Evolutionary conservation across 225 moss, liverwort and hornwort species (phyloP), one percentile per base, ranked within the genome.

Genomic region (Climacium dendroides): DNA sequence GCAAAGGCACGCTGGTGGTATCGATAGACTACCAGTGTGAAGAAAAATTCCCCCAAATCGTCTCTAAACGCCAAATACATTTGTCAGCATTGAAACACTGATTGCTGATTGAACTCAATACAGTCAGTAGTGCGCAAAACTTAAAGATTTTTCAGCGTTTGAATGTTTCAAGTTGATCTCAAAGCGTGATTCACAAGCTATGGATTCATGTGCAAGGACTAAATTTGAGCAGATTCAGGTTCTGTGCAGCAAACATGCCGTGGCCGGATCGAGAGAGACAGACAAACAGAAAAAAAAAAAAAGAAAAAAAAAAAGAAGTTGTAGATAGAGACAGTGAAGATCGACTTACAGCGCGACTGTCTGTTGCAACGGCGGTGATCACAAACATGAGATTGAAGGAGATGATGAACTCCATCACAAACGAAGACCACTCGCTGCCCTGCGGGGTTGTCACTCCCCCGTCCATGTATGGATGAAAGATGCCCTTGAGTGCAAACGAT

Each of bases 311-410:
- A 25, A n/a, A n/a, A n/a, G n/a, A n/a, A n/a, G n/a, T 63, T 34
- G 58, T 13, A 23, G 26, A 13, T 35, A 14, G 17, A 6, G 45
- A 45, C 45, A 50, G 34, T 28, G 48, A 26, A 7, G n/a, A 80
- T 87, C 41, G 35, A n/a, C 67, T 90, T 82, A 93, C 93, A 28
- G 91, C 93, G 50, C 91, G 91, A 61, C 89, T 84, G 89, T 93
- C 91, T 2, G 90, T 93, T 37, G 93, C 93, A 26, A 93, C 93
- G 23, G 93, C 90, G 3, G 87, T 90, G 57, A 93, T 89, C 37
- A 93, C 93, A 61, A 93, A 92, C 93, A 93, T 93, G 86, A 93
- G 93, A 59, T 81, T 90, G 92, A 90, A 93, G 10, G 91, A 90
- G 87, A 93, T 90, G 92, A 92, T 79, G 39, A 93, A 90, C 74